A percentile compares a stretch with the other conserved stretches of the same genome.
Conservation (phyloP, 768 basidiomycete genomes). For the Lanmaoa pseudosensibilis region DNA sequence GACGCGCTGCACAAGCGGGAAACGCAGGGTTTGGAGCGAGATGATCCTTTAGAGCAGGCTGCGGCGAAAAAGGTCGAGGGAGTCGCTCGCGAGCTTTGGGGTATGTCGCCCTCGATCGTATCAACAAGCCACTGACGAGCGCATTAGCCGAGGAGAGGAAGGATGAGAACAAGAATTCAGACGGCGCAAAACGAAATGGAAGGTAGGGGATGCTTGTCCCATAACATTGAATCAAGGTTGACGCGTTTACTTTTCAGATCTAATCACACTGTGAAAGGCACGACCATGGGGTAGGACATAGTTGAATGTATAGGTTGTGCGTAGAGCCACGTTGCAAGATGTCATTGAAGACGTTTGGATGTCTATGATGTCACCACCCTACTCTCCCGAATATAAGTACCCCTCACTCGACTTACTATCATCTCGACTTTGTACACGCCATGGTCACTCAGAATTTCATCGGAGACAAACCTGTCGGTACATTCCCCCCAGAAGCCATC, state of each 20-base stretch:
- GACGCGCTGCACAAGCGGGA: not conserved
- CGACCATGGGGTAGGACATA: no score
- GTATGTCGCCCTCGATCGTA: not conserved
- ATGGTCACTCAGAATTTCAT: slow-evolving; percentile 28
- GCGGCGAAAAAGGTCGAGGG: not conserved
- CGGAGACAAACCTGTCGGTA: slow-evolving; percentile 28
- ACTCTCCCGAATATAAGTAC: not conserved
- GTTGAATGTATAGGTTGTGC: no score
- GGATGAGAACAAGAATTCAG: not conserved
- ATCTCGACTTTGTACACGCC: not conserved
- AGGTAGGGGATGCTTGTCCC: not conserved
- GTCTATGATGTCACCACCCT: slow-evolving; percentile 14
- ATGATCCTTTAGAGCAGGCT: not conserved
- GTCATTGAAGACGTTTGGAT: not conserved
- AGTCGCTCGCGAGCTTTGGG: not conserved
- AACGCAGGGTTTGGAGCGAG: not conserved
- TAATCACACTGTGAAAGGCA: not conserved
- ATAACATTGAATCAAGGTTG: not conserved
- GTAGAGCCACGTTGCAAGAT: not conserved
- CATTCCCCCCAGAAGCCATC: slow-evolving; percentile 18
- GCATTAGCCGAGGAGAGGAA: not conserved
- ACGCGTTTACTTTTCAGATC: not conserved
- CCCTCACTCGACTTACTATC: not conserved
- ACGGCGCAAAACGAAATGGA: not conserved
- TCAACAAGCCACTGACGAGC: not conserved